Conservation (phyloP, 441 rosid genomes). For the Adansonia madagascariensis region DNA sequence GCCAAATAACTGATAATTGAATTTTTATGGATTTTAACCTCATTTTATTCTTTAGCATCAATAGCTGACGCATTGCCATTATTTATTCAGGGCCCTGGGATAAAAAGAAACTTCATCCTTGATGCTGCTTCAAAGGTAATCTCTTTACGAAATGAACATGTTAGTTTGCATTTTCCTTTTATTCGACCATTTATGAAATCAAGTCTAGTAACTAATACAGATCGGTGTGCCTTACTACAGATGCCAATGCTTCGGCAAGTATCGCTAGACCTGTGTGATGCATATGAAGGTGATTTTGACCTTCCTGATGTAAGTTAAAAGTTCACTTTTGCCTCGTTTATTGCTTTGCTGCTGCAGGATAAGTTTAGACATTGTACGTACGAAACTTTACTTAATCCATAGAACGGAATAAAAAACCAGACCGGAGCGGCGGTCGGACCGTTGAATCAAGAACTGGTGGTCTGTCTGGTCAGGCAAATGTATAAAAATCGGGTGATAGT, state of each 20-base stretch:
- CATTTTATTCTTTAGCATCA: not conserved
- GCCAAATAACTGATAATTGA: not conserved
- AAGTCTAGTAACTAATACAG: not conserved
- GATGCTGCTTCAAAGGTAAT: conserved; percentile 69
- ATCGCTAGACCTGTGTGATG: conserved; percentile 74
- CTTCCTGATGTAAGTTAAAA: conserved; percentile 59
- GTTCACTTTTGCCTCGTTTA: not conserved
- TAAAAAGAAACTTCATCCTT: conserved; percentile 54
- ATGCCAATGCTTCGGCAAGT: conserved; percentile 70
- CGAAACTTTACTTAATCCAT: not conserved
- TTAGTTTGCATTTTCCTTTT: not conserved
- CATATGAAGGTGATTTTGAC: conserved; percentile 62
- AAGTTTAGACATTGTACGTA: not conserved
- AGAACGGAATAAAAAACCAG: not conserved
- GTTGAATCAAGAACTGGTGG: no score
- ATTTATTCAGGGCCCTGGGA: conserved; percentile 63
- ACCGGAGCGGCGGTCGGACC: not conserved
- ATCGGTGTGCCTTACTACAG: conserved; percentile 37
- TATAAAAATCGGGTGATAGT: no score
- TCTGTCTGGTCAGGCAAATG: no score
- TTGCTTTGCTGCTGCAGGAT: not conserved
- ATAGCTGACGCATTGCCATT: conserved; percentile 1
- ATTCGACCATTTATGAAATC: not conserved
- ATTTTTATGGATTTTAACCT: not conserved
- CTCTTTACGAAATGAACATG: not conserved